phyloP scores from a whole-genome alignment of 768 basidiomycete genomes.

The Ephemerocybe angulata region DNA sequence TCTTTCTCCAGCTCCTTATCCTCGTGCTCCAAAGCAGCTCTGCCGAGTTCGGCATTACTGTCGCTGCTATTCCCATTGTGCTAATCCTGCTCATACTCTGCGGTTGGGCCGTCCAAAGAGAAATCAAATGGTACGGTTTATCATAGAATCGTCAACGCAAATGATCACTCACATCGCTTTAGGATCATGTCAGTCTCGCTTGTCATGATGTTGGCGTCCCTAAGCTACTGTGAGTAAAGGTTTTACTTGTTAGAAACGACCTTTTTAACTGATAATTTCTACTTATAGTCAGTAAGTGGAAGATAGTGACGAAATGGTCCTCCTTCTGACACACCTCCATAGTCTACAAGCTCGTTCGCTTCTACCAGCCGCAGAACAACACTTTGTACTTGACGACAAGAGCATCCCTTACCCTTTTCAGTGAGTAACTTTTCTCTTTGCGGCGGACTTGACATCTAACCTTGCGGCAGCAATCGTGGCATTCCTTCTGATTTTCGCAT shows the following conservation, averaged over 20 bases:
- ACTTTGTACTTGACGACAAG: slow-evolving; percentile 66
- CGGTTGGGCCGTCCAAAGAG: slow-evolving; percentile 69
- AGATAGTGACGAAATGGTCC: neutral
- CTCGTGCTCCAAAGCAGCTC: slow-evolving; percentile 61
- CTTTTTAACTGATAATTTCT: neutral
- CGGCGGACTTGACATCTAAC: slow-evolving; percentile 17
- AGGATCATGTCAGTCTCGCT: slow-evolving; percentile 74
- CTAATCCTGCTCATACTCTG: slow-evolving; percentile 62
- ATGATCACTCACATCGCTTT: neutral
- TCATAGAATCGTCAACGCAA: neutral
- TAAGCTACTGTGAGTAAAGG: slow-evolving; percentile 65
- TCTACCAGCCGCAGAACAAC: slow-evolving; percentile 61
- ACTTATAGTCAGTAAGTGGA: slow-evolving; percentile 37
- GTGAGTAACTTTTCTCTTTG: slow-evolving; percentile 33
- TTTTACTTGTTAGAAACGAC: neutral
- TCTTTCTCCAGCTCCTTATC: slow-evolving; percentile 63
- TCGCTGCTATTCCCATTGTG: slow-evolving; percentile 80
- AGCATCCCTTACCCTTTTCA: slow-evolving; percentile 76
- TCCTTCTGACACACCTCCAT: slow-evolving; percentile 1
- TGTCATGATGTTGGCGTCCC: slow-evolving; percentile 73
- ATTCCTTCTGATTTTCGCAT: slow-evolving; percentile 69
- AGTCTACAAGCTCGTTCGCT: slow-evolving; percentile 86
- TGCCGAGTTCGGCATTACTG: slow-evolving; percentile 78
- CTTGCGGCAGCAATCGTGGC: slow-evolving; percentile 59
- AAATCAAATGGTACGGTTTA: slow-evolving; percentile 76